Conservation (phyloP, 2,329 filamentous ascomycete species). For the Cercospora janseana region DNA sequence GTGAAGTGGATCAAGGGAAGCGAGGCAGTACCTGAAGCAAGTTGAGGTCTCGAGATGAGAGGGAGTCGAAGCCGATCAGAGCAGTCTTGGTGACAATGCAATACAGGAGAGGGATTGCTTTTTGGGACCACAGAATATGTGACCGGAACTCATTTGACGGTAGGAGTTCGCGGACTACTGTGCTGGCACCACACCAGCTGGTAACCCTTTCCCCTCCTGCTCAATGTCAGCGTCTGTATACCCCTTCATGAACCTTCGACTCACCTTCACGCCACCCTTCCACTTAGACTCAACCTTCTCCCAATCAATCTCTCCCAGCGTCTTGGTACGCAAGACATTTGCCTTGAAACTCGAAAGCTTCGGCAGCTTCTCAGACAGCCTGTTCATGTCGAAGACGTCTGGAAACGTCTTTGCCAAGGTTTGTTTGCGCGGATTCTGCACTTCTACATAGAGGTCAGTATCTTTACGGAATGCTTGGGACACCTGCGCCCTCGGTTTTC, state of each 20-base stretch:
- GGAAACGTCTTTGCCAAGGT: constrained; percentile 34
- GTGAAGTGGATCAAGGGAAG: too few species aligned
- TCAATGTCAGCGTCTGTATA: not conserved
- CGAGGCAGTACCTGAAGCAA: too few species aligned
- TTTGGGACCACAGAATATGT: too few species aligned
- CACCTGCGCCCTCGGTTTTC: not conserved
- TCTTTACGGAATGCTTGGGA: not conserved
- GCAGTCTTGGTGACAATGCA: too few species aligned
- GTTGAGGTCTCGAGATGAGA: too few species aligned
- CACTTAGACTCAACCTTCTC: constrained; percentile 36
- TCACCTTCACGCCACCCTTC: constrained; percentile 33
- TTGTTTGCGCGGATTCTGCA: constrained; percentile 16
- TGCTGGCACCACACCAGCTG: not conserved
- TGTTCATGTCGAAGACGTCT: constrained; percentile 37
- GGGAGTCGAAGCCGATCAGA: too few species aligned
- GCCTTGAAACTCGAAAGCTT: constrained; percentile 41
- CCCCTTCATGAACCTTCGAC: constrained; percentile 4
- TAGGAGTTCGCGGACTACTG: not conserved
- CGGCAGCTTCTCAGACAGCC: constrained; percentile 36
- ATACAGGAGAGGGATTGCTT: too few species aligned
- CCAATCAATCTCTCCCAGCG: constrained; percentile 38
- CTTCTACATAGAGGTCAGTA: constrained; percentile 12
- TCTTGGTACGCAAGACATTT: constrained; percentile 39
- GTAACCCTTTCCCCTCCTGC: constrained; percentile 9
- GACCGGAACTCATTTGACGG: too few species aligned